A percentile compares a stretch with the other conserved stretches of the same genome.
phyloP scores from a whole-genome alignment of 2,329 filamentous ascomycete species.

The Dactylonectria macrodidyma region DNA sequence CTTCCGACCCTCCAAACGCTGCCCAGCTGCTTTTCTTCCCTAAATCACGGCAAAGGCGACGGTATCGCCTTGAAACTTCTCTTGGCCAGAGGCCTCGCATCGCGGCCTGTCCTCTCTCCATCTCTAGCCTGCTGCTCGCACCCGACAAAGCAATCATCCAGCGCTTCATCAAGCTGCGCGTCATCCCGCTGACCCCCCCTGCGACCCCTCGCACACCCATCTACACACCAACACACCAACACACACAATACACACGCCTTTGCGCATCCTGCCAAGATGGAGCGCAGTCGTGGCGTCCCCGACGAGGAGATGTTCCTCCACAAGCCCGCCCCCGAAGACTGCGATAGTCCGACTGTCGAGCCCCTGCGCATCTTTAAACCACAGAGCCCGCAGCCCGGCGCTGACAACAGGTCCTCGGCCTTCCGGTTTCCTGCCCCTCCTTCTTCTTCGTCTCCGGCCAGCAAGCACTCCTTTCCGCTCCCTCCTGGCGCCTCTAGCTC shows the following conservation, averaged over 20 bases:
- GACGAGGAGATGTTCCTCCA: conserved; percentile 89
- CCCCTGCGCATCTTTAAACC: conserved; percentile 90
- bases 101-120: background rate
- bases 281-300: conserved; percentile 74
- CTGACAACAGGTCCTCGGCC: conserved; percentile 47
- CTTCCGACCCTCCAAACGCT: conserved; percentile 7
- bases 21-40: conserved; percentile 1
- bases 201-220: conserved; percentile 22
- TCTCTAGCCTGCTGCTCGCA: background rate
- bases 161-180: conserved; percentile 18
- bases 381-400: conserved; percentile 72
- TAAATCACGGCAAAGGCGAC: conserved; percentile 6
- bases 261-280: conserved; percentile 56
- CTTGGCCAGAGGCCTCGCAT: conserved; percentile 10
- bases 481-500: conserved; percentile 81
- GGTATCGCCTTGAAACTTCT: conserved; percentile 18
- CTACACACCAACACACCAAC: conserved; percentile 8
- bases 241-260: background rate
- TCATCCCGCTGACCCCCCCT: conserved; percentile 11
- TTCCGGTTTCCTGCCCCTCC: conserved; percentile 68
- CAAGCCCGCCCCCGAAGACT: conserved; percentile 65
- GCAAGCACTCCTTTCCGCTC: conserved; percentile 73
- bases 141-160: conserved; percentile 17
- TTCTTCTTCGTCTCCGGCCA: conserved; percentile 56
- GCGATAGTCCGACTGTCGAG: conserved; percentile 84